Conservation (phyloP, 2,329 filamentous ascomycete genomes). For the Chrysosporium keratinophilum region DNA sequence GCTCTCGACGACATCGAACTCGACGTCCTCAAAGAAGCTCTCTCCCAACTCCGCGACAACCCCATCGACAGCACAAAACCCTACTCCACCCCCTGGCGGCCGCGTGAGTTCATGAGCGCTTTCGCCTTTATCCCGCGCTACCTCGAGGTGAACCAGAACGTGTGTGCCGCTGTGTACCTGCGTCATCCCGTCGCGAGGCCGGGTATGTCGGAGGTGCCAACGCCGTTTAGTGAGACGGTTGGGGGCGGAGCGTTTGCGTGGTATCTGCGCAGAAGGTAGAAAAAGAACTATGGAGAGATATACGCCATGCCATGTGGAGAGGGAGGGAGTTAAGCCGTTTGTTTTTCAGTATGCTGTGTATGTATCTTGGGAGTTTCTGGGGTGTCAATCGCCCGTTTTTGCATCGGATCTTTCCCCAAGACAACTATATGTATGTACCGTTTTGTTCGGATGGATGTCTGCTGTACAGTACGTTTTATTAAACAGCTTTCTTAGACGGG, state of each 20-base stretch:
- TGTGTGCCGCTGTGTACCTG: conserved; percentile 90
- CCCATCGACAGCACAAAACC: conserved; percentile 66
- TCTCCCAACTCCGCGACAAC: conserved; percentile 60
- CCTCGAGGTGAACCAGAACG: conserved; percentile 93
- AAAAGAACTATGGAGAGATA: neutral
- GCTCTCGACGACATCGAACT: conserved; percentile 42
- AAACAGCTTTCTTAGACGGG: neutral
- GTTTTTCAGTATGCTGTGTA: neutral
- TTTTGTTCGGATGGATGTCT: neutral
- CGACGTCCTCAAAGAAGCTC: conserved; percentile 43
- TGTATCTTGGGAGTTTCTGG: neutral
- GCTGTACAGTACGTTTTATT: neutral
- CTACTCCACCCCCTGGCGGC: conserved; percentile 83
- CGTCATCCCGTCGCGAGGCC: conserved; percentile 83
- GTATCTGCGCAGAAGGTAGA: conserved; percentile 74
- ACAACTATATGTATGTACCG: neutral
- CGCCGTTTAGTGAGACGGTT: conserved; percentile 61
- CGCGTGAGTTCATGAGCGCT: conserved; percentile 73
- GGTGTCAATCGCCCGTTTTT: too few species aligned
- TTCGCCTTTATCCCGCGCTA: conserved; percentile 95
- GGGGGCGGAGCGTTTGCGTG: conserved; percentile 81
- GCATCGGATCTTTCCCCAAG: neutral
- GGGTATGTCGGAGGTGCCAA: conserved; percentile 71
- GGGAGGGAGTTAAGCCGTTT: neutral
- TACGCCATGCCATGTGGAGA: neutral